These are phyloP conservation scores for Komagataella pseudopastoris DNA, from an alignment of 805 yeast genomes.

Conservation along the genomic window DNA sequence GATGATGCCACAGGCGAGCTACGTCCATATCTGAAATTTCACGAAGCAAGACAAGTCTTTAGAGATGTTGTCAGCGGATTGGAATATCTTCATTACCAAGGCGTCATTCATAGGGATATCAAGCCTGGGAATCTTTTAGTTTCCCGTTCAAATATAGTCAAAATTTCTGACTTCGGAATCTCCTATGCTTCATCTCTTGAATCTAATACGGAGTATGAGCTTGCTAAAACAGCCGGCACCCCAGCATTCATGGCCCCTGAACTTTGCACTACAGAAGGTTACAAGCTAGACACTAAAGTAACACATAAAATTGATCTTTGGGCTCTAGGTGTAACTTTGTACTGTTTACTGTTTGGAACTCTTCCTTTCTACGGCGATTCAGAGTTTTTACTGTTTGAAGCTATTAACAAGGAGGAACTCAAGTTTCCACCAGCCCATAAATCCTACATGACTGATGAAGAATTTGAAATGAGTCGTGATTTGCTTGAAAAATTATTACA, in stretches of 20 bases:
- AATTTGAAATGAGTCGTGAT: conserved; percentile 34
- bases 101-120: conserved; percentile 88
- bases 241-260: conserved; percentile 97
- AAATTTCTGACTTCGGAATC: conserved; percentile 95
- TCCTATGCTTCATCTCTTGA: conserved; percentile 51
- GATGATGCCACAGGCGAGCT: conserved; percentile 13
- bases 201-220: conserved; percentile 55
- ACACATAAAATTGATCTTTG: conserved; percentile 88
- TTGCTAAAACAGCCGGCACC: conserved; percentile 94
- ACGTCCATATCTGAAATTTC: conserved; percentile 56
- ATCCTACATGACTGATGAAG: conserved; percentile 5
- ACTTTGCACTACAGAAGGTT: conserved; percentile 51
- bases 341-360: conserved; percentile 75
- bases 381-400: conserved; percentile 76
- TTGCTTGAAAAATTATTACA: conserved; percentile 46
- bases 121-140: conserved; percentile 87
- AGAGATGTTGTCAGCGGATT: conserved; percentile 79
- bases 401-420: conserved; percentile 51
- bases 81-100: conserved; percentile 82
- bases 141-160: conserved; percentile 56
- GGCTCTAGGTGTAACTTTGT: conserved; percentile 91
- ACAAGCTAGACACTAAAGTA: conserved; percentile 26
- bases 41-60: conserved; percentile 56
- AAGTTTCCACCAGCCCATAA: conserved; percentile 33
- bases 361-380: conserved; percentile 83